Evolutionary conservation across 768 basidiomycete genomes (phyloP).

Genomic region (Russula vinacea): DNA sequence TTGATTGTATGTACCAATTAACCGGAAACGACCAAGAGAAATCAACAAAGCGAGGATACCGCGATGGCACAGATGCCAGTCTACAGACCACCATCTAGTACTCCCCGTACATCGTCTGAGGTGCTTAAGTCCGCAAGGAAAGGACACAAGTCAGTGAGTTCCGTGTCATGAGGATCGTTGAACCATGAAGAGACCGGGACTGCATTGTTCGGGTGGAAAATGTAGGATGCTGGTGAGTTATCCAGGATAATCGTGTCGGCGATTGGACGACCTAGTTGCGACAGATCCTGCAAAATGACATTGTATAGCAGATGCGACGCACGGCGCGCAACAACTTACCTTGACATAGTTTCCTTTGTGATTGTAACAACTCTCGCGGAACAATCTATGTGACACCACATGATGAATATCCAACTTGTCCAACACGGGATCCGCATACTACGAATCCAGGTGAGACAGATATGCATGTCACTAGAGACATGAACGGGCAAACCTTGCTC

Average conservation of each 20-base stretch:
- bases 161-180: slow-evolving; percentile 97
- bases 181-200: slow-evolving; percentile 99
- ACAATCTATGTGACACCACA: slow-evolving; percentile 90
- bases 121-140: slow-evolving; percentile 85
- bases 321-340: slow-evolving; percentile 42
- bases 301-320: neutral
- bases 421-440: slow-evolving; percentile 98
- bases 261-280: slow-evolving; percentile 93
- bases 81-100: slow-evolving; percentile 82
- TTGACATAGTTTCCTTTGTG: slow-evolving; percentile 99
- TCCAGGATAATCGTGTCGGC: slow-evolving; percentile 95
- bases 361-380: slow-evolving; percentile 98
- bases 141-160: slow-evolving; percentile 91
- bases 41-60: slow-evolving; percentile 21
- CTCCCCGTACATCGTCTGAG: slow-evolving; percentile 88
- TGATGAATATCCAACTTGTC: slow-evolving; percentile 93
- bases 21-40: slow-evolving; percentile 29
- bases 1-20: slow-evolving; percentile 33
- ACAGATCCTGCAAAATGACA: slow-evolving; percentile 67
- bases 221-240: slow-evolving; percentile 98
- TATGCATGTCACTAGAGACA: neutral
- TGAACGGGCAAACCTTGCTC: slow-evolving; percentile 69
- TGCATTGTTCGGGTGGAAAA: slow-evolving; percentile 99
- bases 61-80: slow-evolving; percentile 13
- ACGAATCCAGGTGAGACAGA: slow-evolving; percentile 26